Percentiles rank a stretch among this genome's conserved stretches.
phyloP scores from a whole-genome alignment of 768 basidiomycete species.

The Xerocomellus intermedius region DNA sequence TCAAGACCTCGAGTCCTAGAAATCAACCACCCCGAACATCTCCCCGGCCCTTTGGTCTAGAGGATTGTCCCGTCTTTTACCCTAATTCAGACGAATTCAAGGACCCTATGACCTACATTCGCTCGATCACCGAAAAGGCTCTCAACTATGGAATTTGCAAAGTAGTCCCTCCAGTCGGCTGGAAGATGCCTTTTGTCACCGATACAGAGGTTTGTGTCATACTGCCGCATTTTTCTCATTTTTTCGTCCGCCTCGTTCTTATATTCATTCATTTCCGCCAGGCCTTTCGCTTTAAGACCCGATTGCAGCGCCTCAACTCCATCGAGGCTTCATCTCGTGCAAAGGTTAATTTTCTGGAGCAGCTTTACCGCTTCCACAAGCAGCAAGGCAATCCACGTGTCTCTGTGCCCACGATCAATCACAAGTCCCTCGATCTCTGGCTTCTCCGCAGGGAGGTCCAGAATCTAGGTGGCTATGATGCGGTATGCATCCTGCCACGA shows the following conservation, averaged over 20 bases:
- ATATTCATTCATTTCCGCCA: constrained; percentile 27
- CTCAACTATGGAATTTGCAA: constrained; percentile 90
- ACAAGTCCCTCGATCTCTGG: constrained; percentile 93
- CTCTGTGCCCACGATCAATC: constrained; percentile 91
- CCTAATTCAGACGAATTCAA: constrained; percentile 90
- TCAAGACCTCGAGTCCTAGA: constrained; percentile 64
- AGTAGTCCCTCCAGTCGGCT: constrained; percentile 87
- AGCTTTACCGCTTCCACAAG: constrained; percentile 93
- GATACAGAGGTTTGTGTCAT: constrained; percentile 77
- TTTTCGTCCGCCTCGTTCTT: constrained; percentile 18
- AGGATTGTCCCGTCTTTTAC: constrained; percentile 87
- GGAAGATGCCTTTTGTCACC: constrained; percentile 96
- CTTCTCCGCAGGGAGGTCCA: constrained; percentile 89
- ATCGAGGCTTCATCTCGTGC: constrained; percentile 97
- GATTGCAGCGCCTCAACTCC: constrained; percentile 91
- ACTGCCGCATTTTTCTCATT: constrained; percentile 26
- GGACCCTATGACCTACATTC: constrained; percentile 93
- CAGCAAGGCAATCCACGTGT: constrained; percentile 91
- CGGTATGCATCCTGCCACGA: constrained; percentile 48
- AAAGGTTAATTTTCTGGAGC: constrained; percentile 95
- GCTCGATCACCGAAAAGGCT: constrained; percentile 69
- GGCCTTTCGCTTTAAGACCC: constrained; percentile 95
- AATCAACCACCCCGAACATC: constrained; percentile 37
- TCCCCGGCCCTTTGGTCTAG: constrained; percentile 78
- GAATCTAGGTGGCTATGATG: constrained; percentile 82